Percentiles rank a stretch among this genome's conserved stretches.
phyloP scores from a whole-genome alignment of 2,329 filamentous ascomycete genomes.

The Westerdykella aurantiaca region DNA sequence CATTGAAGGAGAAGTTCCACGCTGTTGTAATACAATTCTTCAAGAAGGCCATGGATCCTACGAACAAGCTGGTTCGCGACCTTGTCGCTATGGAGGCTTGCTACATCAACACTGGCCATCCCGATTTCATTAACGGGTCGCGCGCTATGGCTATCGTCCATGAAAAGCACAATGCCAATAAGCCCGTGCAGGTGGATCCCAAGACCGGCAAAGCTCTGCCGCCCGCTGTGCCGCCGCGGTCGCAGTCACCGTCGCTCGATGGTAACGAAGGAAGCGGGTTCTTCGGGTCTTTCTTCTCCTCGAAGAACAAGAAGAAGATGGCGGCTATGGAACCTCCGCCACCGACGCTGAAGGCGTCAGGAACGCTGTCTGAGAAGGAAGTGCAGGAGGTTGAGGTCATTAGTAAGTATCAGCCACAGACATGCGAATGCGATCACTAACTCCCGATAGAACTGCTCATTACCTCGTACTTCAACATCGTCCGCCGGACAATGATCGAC shows the following conservation, averaged over 20 bases:
- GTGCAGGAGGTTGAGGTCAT: conserved; percentile 97
- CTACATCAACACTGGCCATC: conserved; percentile 98
- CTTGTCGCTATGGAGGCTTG: conserved; percentile 92
- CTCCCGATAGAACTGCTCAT: conserved; percentile 72
- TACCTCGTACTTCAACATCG: conserved; percentile 95
- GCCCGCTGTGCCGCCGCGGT: conserved; percentile 60
- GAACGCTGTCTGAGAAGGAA: conserved; percentile 88
- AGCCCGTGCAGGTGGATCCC: conserved; percentile 92
- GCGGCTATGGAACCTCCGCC: conserved; percentile 98
- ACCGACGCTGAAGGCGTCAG: conserved; percentile 86
- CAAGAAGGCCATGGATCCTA: conserved; percentile 97
- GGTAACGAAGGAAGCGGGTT: conserved; percentile 64
- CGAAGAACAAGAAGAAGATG: conserved; percentile 99
- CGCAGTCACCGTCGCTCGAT: conserved; percentile 68
- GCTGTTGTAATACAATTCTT: conserved; percentile 88
- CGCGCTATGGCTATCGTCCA: conserved; percentile 98
- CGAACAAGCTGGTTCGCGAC: conserved; percentile 92
- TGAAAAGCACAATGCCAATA: conserved; percentile 73
- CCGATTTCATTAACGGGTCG: conserved; percentile 95
- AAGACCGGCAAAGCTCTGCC: conserved; percentile 96
- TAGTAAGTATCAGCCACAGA: conserved; percentile 55
- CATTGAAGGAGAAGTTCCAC: conserved; percentile 94
- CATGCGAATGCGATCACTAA: conserved; percentile 13
- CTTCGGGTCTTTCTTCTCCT: conserved; percentile 97
- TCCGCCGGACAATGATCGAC: conserved; percentile 96